Evolutionary conservation across 2,329 filamentous ascomycete species (phyloP).

Genomic region (Fusarium torreyae): DNA sequence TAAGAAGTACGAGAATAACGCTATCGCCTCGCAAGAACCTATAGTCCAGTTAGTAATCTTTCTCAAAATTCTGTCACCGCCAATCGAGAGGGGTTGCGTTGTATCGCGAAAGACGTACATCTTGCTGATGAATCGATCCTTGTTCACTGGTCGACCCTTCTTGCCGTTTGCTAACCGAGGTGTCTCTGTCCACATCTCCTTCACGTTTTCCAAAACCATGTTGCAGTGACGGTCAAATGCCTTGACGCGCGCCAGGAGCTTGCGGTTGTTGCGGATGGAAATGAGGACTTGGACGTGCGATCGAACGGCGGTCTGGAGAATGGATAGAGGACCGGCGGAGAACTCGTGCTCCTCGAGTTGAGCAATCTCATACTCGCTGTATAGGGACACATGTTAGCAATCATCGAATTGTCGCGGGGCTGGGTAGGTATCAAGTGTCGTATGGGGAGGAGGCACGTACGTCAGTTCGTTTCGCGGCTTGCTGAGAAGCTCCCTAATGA

Average conservation of each 20-base stretch:
- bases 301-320: slow-evolving; percentile 96
- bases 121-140: slow-evolving; percentile 98
- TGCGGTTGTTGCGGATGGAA: slow-evolving; percentile 97
- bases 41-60: slow-evolving; percentile 42
- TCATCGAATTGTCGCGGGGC: slow-evolving; percentile 37
- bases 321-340: slow-evolving; percentile 75
- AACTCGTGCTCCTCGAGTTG: slow-evolving; percentile 75
- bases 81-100: slow-evolving; percentile 2
- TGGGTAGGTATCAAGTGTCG: slow-evolving; percentile 25
- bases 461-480: slow-evolving; percentile 94
- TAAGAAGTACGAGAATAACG: slow-evolving; percentile 88
- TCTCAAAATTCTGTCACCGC: slow-evolving; percentile 21
- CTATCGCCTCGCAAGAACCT: slow-evolving; percentile 91
- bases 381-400: slow-evolving; percentile 27
- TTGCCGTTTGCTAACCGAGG: slow-evolving; percentile 86
- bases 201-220: slow-evolving; percentile 96
- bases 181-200: slow-evolving; percentile 99
- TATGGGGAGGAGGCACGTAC: slow-evolving; percentile 65
- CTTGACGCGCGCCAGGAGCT: slow-evolving; percentile 96
- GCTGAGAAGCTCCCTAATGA: slow-evolving; percentile 82
- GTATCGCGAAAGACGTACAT: slow-evolving; percentile 73
- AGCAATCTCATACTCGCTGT: slow-evolving; percentile 90
- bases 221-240: slow-evolving; percentile 99
- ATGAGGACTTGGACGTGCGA: slow-evolving; percentile 97
- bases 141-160: slow-evolving; percentile 92